Percentiles rank a stretch among this genome's conserved stretches.
Conservation (phyloP, 2,329 filamentous ascomycete genomes). For the Aspergillus awamori region DNA sequence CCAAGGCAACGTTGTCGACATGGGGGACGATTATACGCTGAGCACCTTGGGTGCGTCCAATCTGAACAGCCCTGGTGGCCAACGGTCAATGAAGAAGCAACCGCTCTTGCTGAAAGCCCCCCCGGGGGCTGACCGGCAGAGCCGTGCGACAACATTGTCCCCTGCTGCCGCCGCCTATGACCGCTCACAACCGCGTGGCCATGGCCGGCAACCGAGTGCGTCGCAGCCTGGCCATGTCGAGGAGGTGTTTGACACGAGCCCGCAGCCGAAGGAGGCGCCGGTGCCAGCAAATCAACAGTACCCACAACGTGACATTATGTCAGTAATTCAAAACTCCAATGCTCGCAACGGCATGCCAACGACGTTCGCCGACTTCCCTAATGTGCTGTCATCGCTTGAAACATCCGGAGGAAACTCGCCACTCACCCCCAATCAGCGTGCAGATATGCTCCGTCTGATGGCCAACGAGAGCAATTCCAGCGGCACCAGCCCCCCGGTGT, state of each 20-base stretch:
- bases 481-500: conserved; percentile 40
- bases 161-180: conserved; percentile 40
- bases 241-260: conserved; percentile 48
- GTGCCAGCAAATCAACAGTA: conserved; percentile 27
- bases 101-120: conserved; percentile 52
- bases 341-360: conserved; percentile 45
- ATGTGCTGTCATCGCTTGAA: conserved; percentile 50
- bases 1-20: conserved; percentile 64
- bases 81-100: conserved; percentile 50
- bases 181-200: conserved; percentile 29
- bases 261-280: conserved; percentile 26
- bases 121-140: conserved; percentile 30
- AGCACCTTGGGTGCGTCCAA: conserved; percentile 38
- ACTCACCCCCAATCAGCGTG: conserved; percentile 50
- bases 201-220: conserved; percentile 36
- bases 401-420: conserved; percentile 46
- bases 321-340: conserved; percentile 52
- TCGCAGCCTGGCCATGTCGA: conserved; percentile 43
- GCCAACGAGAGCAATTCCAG: conserved; percentile 49
- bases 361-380: conserved; percentile 47
- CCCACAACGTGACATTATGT: conserved; percentile 52
- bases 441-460: conserved; percentile 52
- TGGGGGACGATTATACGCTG: conserved; percentile 55
- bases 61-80: conserved; percentile 38
- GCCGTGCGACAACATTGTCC: conserved; percentile 42